Evolutionary conservation across 306 rosid species (phyloP), one percentile per base, ranked within the genome.

Genomic region (Dicorynia guianensis): DNA sequence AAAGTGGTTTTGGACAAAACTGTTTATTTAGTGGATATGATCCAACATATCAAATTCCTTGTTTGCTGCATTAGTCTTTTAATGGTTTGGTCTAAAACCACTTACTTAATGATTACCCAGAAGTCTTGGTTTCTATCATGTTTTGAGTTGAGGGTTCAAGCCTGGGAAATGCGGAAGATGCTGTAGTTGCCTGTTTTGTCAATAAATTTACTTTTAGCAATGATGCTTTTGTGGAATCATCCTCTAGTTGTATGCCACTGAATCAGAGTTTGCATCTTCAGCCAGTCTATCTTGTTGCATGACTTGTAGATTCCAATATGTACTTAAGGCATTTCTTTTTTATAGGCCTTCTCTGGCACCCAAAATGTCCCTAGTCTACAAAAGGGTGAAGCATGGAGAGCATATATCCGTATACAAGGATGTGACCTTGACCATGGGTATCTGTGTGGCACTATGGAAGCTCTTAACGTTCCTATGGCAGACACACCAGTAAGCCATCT

Each of bases 361-460:
- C 99, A 95, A 69, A 95, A 95, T 67, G 96, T 92, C 46, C 90
- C 96, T 46, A 87, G 87, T 86, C 63, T 53, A 66, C 93, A 95
- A 50, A 92, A 89, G 79, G 99, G 92, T 53, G 98, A 92, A 85
- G 98, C 99, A 0, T 95, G 98, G 99, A 95, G 93, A 71, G 99
- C 90, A 65, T 92, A 95, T 84, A 97, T 95, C 52, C 83, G 90
- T 47, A 89, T 95, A 73, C 99, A 95, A 80, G 98, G 99, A 69
- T 89, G 93, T 71, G 99, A 95, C 84, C 97, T 90, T 60, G 96
- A 92, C 67, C 90, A 92, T 77, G 99, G 99, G 72, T 95, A 92
- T 84, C 90, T 95, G 6, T 95, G 98, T 69, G 98, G 99, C 57
- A 90, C 93, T 74, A 92, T 95, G 99, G 99, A 95, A 84, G 97